Percentiles rank a stretch among this genome's conserved stretches.
These are phyloP conservation scores for Phytopythium ostracodes DNA, from an alignment of 352 stramenopile genomes.

Conservation along the genomic window DNA sequence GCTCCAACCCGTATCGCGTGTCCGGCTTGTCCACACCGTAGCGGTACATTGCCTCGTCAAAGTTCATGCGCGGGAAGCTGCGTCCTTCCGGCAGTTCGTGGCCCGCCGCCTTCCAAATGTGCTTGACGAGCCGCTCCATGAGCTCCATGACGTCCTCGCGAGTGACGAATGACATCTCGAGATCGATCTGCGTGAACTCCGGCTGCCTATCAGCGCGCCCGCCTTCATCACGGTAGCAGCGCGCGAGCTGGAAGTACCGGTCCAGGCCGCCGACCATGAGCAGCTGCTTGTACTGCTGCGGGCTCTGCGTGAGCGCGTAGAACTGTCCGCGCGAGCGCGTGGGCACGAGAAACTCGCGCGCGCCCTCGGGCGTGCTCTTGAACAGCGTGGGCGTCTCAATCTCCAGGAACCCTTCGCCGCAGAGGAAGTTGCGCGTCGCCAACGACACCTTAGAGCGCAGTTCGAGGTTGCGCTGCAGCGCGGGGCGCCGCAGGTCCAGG, in stretches of 20 bases:
- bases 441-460: constrained; percentile 71
- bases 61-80: constrained; percentile 65
- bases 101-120: constrained; percentile 52
- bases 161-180: constrained; percentile 88
- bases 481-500: constrained; percentile 69
- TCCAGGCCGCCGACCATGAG: constrained; percentile 88
- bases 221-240: constrained; percentile 88
- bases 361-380: constrained; percentile 85
- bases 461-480: constrained; percentile 77
- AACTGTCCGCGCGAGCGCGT: constrained; percentile 64
- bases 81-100: constrained; percentile 30
- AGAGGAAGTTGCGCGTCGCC: constrained; percentile 65
- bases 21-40: constrained; percentile 87
- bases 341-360: constrained; percentile 83
- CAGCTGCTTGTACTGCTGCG: constrained; percentile 92
- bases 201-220: constrained; percentile 85
- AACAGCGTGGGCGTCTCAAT: constrained; percentile 89
- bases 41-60: constrained; percentile 70
- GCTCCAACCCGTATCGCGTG: constrained; percentile 70
- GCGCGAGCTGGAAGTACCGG: constrained; percentile 87
- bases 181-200: constrained; percentile 90
- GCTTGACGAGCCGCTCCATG: constrained; percentile 69
- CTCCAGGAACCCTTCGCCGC: constrained; percentile 71
- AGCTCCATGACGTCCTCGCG: constrained; percentile 70
- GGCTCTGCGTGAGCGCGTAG: constrained; percentile 88